Percentiles rank a stretch among this genome's conserved stretches.
Conservation (phyloP, 257 asterid genomes). For the Dorcoceras hygrometricum region DNA sequence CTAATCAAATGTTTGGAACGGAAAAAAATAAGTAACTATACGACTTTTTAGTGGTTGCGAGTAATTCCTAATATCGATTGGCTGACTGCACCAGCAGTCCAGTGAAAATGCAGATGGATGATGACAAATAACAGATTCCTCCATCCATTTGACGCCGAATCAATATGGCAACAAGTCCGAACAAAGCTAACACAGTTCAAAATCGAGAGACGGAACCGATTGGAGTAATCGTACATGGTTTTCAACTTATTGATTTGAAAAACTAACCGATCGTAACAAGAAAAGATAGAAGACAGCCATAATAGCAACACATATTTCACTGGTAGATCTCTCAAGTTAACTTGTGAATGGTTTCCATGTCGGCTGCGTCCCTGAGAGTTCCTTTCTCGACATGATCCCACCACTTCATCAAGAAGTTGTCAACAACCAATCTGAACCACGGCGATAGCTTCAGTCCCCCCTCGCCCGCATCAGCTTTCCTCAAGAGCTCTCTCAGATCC, state of each 20-base stretch:
- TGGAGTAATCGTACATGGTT: neutral
- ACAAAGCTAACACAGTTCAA: too few relatives aligned
- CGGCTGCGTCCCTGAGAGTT: slow-evolving; percentile 54
- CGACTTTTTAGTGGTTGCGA: too few relatives aligned
- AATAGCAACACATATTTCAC: neutral
- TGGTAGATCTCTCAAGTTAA: slow-evolving; percentile 35
- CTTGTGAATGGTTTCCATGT: slow-evolving; percentile 82
- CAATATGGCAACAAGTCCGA: too few relatives aligned
- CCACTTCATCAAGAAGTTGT: slow-evolving; percentile 86
- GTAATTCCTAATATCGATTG: too few relatives aligned
- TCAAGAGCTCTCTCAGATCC: slow-evolving; percentile 59
- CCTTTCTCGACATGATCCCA: slow-evolving; percentile 87
- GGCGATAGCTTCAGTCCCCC: slow-evolving; percentile 82
- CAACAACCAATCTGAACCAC: slow-evolving; percentile 86
- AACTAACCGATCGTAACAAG: neutral
- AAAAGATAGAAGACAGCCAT: neutral
- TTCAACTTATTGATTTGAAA: slow-evolving; percentile 16
- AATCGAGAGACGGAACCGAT: neutral
- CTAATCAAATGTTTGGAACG: too few relatives aligned
- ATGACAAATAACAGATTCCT: too few relatives aligned
- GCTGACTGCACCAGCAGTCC: too few relatives aligned
- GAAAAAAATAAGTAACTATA: too few relatives aligned
- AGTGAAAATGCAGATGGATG: too few relatives aligned
- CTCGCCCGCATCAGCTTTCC: slow-evolving; percentile 85
- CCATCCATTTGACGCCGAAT: too few relatives aligned